Percentiles rank a stretch among this genome's conserved stretches.
Evolutionary conservation across 768 basidiomycete species (phyloP).

Genomic region (Mrakia blollopis): DNA sequence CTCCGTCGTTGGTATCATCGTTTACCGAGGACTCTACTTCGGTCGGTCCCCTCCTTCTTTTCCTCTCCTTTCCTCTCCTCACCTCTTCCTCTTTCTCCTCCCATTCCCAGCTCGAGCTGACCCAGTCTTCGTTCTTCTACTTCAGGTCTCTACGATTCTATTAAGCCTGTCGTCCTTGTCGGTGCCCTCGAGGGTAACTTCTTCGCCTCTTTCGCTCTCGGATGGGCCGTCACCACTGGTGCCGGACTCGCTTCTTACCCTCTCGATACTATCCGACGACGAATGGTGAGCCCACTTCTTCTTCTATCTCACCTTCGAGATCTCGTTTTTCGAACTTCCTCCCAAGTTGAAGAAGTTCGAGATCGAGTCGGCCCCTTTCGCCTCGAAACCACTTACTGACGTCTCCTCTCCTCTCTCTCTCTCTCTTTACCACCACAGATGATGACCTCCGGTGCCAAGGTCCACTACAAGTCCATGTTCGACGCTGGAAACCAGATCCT

Average conservation of each 20-base stretch:
- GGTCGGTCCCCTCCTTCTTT: conserved; percentile 60
- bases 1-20: conserved; percentile 97
- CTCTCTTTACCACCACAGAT: conserved; percentile 48
- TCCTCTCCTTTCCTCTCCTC: conserved; percentile 45
- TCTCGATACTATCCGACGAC: conserved; percentile 68
- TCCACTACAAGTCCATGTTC: conserved; percentile 90
- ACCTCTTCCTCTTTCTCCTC: conserved; percentile 45
- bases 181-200: conserved; percentile 93
- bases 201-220: conserved; percentile 92
- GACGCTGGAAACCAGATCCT: conserved; percentile 92
- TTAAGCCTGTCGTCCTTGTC: conserved; percentile 88
- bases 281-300: conserved; percentile 55
- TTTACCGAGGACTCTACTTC: conserved; percentile 98
- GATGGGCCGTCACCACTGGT: conserved; percentile 89
- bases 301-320: background rate
- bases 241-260: conserved; percentile 38
- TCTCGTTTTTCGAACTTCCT: background rate
- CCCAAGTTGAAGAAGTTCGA: background rate
- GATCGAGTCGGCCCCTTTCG: background rate
- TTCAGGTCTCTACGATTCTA: conserved; percentile 38
- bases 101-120: background rate
- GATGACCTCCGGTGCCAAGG: conserved; percentile 94
- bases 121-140: background rate
- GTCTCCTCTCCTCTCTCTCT: background rate
- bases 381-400: background rate